Evolutionary conservation across 2,329 filamentous ascomycete genomes (phyloP), one percentile per base, ranked within the genome.

Genomic region (Diplodia corticola): DNA sequence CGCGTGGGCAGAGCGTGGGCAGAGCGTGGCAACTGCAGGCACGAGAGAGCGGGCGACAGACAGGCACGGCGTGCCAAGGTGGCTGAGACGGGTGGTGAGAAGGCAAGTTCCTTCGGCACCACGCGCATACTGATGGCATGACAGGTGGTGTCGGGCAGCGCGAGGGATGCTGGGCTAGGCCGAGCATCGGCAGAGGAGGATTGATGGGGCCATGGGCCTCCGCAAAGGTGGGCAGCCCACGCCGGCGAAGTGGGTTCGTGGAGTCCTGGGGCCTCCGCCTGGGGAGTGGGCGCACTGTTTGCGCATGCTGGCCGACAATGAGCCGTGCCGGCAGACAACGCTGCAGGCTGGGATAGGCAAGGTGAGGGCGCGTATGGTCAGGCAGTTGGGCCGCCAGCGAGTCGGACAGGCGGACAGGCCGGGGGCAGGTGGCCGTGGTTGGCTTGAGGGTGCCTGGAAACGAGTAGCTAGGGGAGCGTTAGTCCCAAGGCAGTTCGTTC

Each of bases 251-350:
- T 61, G 57, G 57, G 28, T 24, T 61, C 57, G 57, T 15, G 57
- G 57, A 60, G 57, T 49, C n/a, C 57, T 61, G 57, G 57, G 57
- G 57, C 44, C 57, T 61, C 57, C 57, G 57, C 57, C 57, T 61
- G 57, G 57, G 57, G 40, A 49, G 37, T 3, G 15, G 55, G 7
- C 37, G 24, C 13, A 9, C 10, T 17, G 28, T 28, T 12, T 26
- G 50, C 17, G 6, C 30, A n/a, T 44, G 13, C 2, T 9, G 44
- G 37, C 55, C 55, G 55, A 48, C 55, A 17, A 60, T 60, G 55
- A 60, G 40, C 55, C 55, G 55, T 60, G 55, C 55, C 55, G 40
- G 15, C 53, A 57, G 12, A 57, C 53, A 57, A 57, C 53, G 53
- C 35, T 28, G 51, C 53, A 5, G 35, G 15, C 53, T 57, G 55